These are phyloP conservation scores for Zea luxurians DNA, from an alignment of 176 grass and related monocot species.

Conservation along the genomic window DNA sequence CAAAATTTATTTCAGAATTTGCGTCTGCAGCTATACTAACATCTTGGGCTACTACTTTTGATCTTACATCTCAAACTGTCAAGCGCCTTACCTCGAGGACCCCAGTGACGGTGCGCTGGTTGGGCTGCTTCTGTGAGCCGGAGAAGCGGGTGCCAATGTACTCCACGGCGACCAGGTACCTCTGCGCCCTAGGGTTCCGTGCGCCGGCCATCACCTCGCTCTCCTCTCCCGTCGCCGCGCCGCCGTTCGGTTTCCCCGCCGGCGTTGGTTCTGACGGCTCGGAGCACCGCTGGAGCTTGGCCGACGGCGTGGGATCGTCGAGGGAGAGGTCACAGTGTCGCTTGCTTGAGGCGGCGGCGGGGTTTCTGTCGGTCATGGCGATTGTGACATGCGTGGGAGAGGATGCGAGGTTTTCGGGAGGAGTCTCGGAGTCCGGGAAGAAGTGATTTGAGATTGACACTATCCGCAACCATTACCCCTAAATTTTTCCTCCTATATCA, in stretches of 20 bases:
- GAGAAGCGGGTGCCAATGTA: conserved; percentile 84
- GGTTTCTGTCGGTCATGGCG: conserved; percentile 44
- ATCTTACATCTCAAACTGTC: conserved; percentile 3
- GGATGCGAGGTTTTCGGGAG: conserved; percentile 34
- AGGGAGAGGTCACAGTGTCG: conserved; percentile 32
- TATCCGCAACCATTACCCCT: no score
- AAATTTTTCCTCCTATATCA: no score
- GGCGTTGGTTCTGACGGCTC: conserved; percentile 16
- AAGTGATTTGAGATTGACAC: not conserved
- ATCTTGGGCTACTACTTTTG: not conserved
- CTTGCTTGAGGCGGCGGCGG: conserved; percentile 15
- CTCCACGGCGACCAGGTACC: conserved; percentile 87
- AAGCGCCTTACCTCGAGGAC: conserved; percentile 68
- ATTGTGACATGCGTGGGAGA: not conserved
- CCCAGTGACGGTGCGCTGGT: conserved; percentile 81
- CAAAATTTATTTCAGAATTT: conserved; percentile 2
- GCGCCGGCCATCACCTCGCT: conserved; percentile 32
- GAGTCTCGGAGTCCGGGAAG: not conserved
- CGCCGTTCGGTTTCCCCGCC: not conserved
- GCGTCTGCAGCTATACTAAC: not conserved
- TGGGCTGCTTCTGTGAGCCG: conserved; percentile 79
- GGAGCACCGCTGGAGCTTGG: conserved; percentile 42
- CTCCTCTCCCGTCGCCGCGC: not conserved
- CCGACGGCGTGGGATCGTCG: conserved; percentile 6
- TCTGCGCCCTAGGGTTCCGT: conserved; percentile 59